Base-by-base conservation (phyloP, 2,329 filamentous ascomycete species). In the Xylaria sp. region DNA sequence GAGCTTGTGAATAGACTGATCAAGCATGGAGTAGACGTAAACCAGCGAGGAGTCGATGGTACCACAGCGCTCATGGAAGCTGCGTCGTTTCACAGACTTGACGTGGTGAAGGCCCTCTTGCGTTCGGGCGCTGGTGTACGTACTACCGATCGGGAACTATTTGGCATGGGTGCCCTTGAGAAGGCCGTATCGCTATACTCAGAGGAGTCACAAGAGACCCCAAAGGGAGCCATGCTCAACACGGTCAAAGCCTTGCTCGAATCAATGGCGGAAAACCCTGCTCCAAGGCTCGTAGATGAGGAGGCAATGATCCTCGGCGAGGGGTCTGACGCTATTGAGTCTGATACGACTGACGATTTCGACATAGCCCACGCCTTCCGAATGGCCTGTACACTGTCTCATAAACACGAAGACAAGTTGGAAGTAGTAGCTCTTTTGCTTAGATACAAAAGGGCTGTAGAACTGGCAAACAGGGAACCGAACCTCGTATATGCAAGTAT, bases 1-100 rank as follows among this genome's bases (percentile, higher is more conserved):
- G 43, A 61, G 21, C 53, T 64, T 47, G 31, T 58, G 23, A 43
- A 58, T 11, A 46, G 54, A 35, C 49, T 64, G 19, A 62, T 64
- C 21, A 19, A 55, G 33, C 13, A 41, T 41, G 58, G 62, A 13
- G 31, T 64, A 25, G 37, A 55, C 10, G 38, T 64, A 17, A 60
- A 64, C 2, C 33, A 49, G 2, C 43, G 13, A n/a, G 49, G n/a
- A 23, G 3, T 10, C 2, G 2, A 51, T 43, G 53, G 40, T 29
- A 25, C 33, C 23, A 51, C 25, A 10, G 53, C 58, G 7, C 49
- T 64, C 19, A 25, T 31, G n/a, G 49, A 38, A 27, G 62, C 62
- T 41, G 54, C 62, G 31, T 33, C 15, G 5, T 55, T 54, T 19
- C 54, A 55, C 40, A 58, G 62, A 58, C 13, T 21, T 33, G 62